Conservation (phyloP, 345 rosid species). For the Gossypium rotundifolium region DNA sequence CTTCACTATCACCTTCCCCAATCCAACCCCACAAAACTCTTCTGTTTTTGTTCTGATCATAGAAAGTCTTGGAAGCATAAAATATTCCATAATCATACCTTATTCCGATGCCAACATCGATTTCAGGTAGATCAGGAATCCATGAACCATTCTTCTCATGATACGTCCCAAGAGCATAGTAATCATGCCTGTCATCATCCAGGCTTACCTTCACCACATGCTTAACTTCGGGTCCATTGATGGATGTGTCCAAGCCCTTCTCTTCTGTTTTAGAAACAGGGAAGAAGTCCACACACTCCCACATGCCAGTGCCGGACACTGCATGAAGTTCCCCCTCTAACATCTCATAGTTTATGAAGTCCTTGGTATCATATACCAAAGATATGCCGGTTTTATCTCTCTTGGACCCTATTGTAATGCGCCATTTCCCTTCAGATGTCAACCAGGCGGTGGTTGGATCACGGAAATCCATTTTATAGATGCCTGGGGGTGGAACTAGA, state of each 20-base stretch:
- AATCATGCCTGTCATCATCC: conserved; percentile 58
- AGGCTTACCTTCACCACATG: conserved; percentile 60
- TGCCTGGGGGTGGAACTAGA: conserved; percentile 66
- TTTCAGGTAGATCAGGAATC: conserved; percentile 47
- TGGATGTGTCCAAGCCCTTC: conserved; percentile 51
- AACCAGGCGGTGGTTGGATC: conserved; percentile 97
- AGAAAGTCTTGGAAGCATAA: conserved; percentile 70
- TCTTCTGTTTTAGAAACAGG: conserved; percentile 34
- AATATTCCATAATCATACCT: conserved; percentile 65
- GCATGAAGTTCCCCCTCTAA: conserved; percentile 40
- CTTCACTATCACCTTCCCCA: conserved; percentile 57
- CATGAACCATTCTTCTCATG: conserved; percentile 35
- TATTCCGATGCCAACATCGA: conserved; percentile 62
- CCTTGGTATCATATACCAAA: conserved; percentile 68
- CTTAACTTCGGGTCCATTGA: conserved; percentile 41
- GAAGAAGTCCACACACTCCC: conserved; percentile 77
- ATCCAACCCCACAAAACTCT: conserved; percentile 75
- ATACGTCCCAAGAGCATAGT: conserved; percentile 60
- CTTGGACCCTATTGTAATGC: conserved; percentile 69
- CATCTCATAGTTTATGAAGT: conserved; percentile 47
- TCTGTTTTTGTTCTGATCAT: conserved; percentile 43
- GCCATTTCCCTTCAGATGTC: conserved; percentile 77
- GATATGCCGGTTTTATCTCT: conserved; percentile 60
- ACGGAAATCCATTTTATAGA: conserved; percentile 62
- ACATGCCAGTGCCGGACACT: conserved; percentile 80